A percentile compares a stretch with the other conserved stretches of the same genome.
These are phyloP conservation scores for Sclerotinia spermophila DNA, from an alignment of 2,329 filamentous ascomycete species.

Conservation along the genomic window DNA sequence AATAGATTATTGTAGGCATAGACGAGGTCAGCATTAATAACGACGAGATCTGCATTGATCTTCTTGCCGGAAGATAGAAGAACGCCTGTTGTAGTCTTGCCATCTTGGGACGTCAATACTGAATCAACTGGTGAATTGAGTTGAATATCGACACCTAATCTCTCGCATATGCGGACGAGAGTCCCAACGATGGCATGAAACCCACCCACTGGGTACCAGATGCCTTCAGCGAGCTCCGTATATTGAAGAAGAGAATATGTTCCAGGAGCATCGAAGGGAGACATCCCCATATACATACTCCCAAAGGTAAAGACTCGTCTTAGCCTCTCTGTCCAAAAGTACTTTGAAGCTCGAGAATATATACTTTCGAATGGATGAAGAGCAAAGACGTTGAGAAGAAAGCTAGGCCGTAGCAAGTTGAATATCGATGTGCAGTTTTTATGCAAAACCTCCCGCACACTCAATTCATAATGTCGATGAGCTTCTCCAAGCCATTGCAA, in stretches of 20 bases:
- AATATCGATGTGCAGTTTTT: conserved; percentile 62
- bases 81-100: conserved; percentile 55
- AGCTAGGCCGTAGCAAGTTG: conserved; percentile 54
- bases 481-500: conserved; percentile 63
- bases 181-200: conserved; percentile 65
- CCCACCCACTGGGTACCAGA: conserved; percentile 70
- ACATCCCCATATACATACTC: conserved; percentile 83
- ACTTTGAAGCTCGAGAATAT: conserved; percentile 60
- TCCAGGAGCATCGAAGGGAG: conserved; percentile 69
- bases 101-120: conserved; percentile 52
- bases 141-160: conserved; percentile 59
- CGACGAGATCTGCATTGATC: conserved; percentile 61
- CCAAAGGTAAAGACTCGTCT: conserved; percentile 71
- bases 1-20: conserved; percentile 72
- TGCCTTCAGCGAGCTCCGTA: conserved; percentile 70
- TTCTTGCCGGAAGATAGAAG: conserved; percentile 53
- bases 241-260: conserved; percentile 74
- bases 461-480: conserved; percentile 67
- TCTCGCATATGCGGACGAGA: conserved; percentile 59
- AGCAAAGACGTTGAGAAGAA: conserved; percentile 55
- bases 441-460: conserved; percentile 60
- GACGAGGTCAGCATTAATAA: conserved; percentile 70
- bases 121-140: conserved; percentile 55
- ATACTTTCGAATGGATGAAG: conserved; percentile 71
- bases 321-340: conserved; percentile 67